phyloP scores from a whole-genome alignment of 2,329 filamentous ascomycete species.

The Aphanoascus verrucosus region DNA sequence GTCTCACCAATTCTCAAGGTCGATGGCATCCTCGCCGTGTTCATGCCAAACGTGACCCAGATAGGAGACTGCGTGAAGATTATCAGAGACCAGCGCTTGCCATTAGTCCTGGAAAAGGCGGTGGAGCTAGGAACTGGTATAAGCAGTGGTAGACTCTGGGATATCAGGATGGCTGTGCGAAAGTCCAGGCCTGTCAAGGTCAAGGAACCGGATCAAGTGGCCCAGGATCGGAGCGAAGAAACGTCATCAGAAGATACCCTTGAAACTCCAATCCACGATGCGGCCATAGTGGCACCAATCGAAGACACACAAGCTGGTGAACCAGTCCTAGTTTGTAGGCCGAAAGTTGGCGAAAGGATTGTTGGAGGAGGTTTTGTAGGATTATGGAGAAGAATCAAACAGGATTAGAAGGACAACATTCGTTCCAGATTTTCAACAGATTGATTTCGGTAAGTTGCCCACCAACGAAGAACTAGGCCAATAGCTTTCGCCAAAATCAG shows the following conservation, averaged over 20 bases:
- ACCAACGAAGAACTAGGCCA: too few relatives aligned
- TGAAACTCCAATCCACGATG: not conserved
- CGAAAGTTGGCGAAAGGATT: constrained; percentile 40
- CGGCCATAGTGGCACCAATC: not conserved
- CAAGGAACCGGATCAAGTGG: constrained; percentile 16
- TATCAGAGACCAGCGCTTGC: constrained; percentile 45
- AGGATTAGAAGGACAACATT: not conserved
- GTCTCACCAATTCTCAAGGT: constrained; percentile 46
- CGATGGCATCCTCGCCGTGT: constrained; percentile 57
- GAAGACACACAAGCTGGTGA: constrained; percentile 14
- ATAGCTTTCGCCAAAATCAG: too few relatives aligned
- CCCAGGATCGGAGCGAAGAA: constrained; percentile 25
- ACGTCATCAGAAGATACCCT: constrained; percentile 13
- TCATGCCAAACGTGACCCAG: constrained; percentile 69
- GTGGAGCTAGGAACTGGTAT: constrained; percentile 38
- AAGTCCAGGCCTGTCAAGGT: constrained; percentile 16
- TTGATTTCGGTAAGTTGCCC: too few relatives aligned
- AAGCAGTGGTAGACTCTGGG: constrained; percentile 39
- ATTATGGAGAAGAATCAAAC: constrained; percentile 37
- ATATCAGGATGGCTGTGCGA: constrained; percentile 34
- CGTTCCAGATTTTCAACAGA: not conserved
- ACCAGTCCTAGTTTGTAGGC: constrained; percentile 39
- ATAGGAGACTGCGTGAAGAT: constrained; percentile 53
- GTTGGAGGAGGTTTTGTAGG: constrained; percentile 44
- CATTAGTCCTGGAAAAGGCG: constrained; percentile 39